phyloP scores from a whole-genome alignment of 2,329 filamentous ascomycete genomes.

The Trichophyton simii region DNA sequence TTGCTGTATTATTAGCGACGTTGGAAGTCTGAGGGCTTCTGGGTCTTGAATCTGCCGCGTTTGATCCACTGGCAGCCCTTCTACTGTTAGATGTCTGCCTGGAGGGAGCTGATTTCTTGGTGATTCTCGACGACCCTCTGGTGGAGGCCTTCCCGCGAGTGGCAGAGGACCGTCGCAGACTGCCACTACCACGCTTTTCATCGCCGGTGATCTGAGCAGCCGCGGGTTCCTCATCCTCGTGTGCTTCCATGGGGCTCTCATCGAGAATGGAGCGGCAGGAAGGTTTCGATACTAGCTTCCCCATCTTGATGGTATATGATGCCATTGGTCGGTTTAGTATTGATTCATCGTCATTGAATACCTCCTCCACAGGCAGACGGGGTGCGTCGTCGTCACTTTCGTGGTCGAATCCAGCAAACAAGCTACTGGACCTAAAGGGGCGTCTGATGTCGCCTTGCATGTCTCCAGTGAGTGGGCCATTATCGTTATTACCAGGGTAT shows the following conservation, averaged over 20 bases:
- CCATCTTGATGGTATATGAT: constrained; percentile 31
- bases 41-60: constrained; percentile 51
- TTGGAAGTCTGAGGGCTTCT: constrained; percentile 37
- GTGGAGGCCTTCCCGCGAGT: constrained; percentile 10
- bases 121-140: constrained; percentile 25
- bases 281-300: constrained; percentile 29
- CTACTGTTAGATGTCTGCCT: constrained; percentile 52
- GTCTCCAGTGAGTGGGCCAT: constrained; percentile 52
- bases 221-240: constrained; percentile 21
- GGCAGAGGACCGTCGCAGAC: constrained; percentile 11
- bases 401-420: constrained; percentile 76
- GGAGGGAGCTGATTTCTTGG: constrained; percentile 25
- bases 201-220: constrained; percentile 15
- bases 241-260: constrained; percentile 24
- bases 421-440: constrained; percentile 64
- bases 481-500: constrained; percentile 70
- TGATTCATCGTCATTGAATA: constrained; percentile 32
- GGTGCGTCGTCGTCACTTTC: constrained; percentile 41
- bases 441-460: constrained; percentile 48
- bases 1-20: constrained; percentile 32
- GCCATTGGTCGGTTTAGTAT: constrained; percentile 34
- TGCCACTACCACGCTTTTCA: constrained; percentile 15
- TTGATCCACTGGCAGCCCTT: constrained; percentile 68
- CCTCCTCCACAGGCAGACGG: constrained; percentile 18
- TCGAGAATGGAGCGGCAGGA: constrained; percentile 22